Evolutionary conservation across 805 yeast genomes (phyloP).

Genomic region (Candida schatavii): DNA sequence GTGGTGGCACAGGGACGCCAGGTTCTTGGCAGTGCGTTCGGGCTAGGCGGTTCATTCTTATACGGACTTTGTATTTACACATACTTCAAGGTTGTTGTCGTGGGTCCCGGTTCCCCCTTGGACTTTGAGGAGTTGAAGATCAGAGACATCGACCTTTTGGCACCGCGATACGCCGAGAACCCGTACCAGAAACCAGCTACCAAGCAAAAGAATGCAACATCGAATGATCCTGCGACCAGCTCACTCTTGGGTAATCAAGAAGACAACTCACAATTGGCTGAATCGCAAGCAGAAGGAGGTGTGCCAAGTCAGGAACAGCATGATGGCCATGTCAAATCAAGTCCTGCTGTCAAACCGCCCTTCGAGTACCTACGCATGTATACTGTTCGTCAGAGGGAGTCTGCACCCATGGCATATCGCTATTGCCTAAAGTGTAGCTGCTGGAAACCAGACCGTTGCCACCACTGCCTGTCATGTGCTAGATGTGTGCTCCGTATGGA

Average conservation of each 20-base stretch:
- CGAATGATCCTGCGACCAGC: not conserved
- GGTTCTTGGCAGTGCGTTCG: slow-evolving; percentile 13
- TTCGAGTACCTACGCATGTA: slow-evolving; percentile 31
- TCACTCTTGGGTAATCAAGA: not conserved
- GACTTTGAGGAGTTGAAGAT: slow-evolving; percentile 49
- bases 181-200: slow-evolving; percentile 11
- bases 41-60: slow-evolving; percentile 23
- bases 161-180: slow-evolving; percentile 11
- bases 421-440: slow-evolving; percentile 51
- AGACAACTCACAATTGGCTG: not conserved
- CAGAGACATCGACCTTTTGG: slow-evolving; percentile 12
- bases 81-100: slow-evolving; percentile 49
- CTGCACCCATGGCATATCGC: slow-evolving; percentile 44
- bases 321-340: not conserved
- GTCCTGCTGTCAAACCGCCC: slow-evolving; percentile 22
- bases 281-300: not conserved
- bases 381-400: slow-evolving; percentile 48
- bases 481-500: slow-evolving; percentile 52
- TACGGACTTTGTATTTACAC: slow-evolving; percentile 42
- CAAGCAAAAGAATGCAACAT: not conserved
- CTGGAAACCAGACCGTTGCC: slow-evolving; percentile 62
- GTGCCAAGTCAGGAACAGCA: not conserved
- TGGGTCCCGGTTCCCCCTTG: slow-evolving; percentile 66
- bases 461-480: slow-evolving; percentile 52
- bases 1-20: slow-evolving; percentile 10